These are phyloP conservation scores for Globisporangium echinulatum DNA, from an alignment of 352 stramenopile species.

Conservation along the genomic window DNA sequence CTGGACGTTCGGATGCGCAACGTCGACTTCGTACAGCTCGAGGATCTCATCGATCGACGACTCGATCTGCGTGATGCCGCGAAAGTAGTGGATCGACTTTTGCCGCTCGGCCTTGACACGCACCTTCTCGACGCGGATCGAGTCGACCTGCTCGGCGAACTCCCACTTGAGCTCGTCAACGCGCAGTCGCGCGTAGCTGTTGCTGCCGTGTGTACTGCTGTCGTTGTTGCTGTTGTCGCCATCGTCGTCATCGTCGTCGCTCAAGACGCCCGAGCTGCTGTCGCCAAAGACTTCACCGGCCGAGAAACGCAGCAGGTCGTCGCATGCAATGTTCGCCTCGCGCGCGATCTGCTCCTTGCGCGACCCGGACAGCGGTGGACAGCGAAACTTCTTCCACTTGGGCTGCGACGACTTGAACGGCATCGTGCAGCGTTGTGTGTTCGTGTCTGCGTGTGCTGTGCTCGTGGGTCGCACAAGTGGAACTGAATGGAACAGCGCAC, in stretches of 20 bases:
- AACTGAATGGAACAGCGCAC: too few species aligned
- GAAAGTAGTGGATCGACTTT: conserved; percentile 67
- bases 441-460: too few species aligned
- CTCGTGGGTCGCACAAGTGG: too few species aligned
- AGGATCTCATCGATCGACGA: conserved; percentile 61
- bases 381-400: conserved; percentile 78
- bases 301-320: conserved; percentile 72
- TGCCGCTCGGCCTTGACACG: conserved; percentile 54
- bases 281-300: conserved; percentile 43
- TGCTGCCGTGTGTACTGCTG: not conserved
- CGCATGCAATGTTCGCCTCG: conserved; percentile 68
- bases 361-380: conserved; percentile 51
- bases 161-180: conserved; percentile 60
- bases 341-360: conserved; percentile 60
- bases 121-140: conserved; percentile 70
- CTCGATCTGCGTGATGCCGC: conserved; percentile 63
- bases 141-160: conserved; percentile 63
- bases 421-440: not conserved
- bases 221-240: conserved; percentile 2
- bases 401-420: conserved; percentile 40
- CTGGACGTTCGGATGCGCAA: conserved; percentile 65
- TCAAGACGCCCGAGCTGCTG: conserved; percentile 13
- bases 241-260: conserved; percentile 21
- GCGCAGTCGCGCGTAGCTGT: not conserved
- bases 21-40: conserved; percentile 69